Conservation (phyloP, 139 green algal genomes). For the Chlorella sp. region DNA sequence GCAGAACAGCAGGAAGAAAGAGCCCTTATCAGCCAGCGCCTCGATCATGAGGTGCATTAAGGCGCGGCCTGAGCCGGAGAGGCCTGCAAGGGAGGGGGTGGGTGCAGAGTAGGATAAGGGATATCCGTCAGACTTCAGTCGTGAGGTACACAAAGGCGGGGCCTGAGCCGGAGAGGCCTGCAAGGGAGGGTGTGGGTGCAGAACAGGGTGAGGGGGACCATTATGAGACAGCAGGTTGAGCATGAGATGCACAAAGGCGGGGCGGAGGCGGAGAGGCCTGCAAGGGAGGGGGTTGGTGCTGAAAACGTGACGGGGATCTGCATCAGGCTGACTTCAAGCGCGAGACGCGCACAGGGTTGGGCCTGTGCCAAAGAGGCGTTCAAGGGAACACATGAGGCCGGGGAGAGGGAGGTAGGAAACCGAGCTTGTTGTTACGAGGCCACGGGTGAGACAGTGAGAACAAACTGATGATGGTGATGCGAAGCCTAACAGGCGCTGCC, state of each 20-base stretch:
- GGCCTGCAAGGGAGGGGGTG: conserved; percentile 2
- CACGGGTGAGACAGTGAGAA: too few species aligned
- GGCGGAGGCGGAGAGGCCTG: conserved; percentile 82
- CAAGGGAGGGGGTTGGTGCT: neutral
- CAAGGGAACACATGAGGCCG: too few species aligned
- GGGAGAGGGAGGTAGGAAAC: too few species aligned
- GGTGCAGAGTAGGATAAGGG: neutral
- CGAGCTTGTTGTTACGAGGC: too few species aligned
- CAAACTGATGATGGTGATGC: too few species aligned
- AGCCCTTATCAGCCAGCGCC: conserved; percentile 61
- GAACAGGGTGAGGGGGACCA: neutral
- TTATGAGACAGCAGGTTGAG: conserved; percentile 84
- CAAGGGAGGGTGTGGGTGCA: neutral
- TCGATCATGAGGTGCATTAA: conserved; percentile 97
- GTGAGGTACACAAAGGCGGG: conserved; percentile 95
- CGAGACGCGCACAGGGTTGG: conserved; percentile 95
- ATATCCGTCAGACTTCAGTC: conserved; percentile 86
- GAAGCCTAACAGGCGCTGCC: too few species aligned
- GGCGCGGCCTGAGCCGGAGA: conserved; percentile 91
- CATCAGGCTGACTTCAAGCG: conserved; percentile 92
- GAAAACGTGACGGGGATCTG: neutral
- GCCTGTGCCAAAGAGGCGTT: conserved; percentile 81
- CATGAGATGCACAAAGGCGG: conserved; percentile 93
- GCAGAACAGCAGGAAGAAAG: neutral
- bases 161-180: conserved; percentile 82